These are phyloP conservation scores for Epichloe brachyelytri DNA, from an alignment of 2,329 filamentous ascomycete species.

Conservation along the genomic window DNA sequence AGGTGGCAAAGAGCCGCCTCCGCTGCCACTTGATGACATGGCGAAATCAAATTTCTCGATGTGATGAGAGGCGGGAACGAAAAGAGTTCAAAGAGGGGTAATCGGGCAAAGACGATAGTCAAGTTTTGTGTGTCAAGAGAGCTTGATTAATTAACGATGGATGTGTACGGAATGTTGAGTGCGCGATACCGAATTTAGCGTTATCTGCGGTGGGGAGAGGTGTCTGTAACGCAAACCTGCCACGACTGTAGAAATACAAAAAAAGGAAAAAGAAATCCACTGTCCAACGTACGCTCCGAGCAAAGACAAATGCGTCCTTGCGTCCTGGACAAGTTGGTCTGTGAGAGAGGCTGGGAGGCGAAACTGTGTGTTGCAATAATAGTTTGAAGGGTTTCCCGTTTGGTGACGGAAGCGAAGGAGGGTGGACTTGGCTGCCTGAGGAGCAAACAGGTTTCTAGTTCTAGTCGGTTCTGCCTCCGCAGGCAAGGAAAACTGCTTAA, in stretches of 20 bases:
- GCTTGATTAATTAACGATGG: background rate
- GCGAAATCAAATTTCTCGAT: background rate
- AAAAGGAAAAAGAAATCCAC: no score
- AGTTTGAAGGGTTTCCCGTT: background rate
- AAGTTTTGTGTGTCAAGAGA: background rate
- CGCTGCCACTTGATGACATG: conserved; percentile 39
- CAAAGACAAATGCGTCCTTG: no score
- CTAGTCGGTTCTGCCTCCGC: background rate
- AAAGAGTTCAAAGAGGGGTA: background rate
- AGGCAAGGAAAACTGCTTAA: background rate
- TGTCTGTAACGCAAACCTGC: no score
- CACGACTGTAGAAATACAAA: no score
- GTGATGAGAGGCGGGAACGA: background rate
- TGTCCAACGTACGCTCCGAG: no score
- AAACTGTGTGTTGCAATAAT: no score
- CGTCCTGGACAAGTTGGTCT: no score
- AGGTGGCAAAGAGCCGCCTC: conserved; percentile 27
- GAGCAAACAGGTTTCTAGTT: conserved; percentile 18
- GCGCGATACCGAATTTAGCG: no score
- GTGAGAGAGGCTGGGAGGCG: no score
- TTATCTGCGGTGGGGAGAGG: no score
- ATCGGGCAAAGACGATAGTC: background rate
- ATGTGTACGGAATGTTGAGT: background rate
- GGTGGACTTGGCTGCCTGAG: conserved; percentile 22
- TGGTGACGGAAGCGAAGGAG: conserved; percentile 1